Evolutionary conservation across 2,329 filamentous ascomycete species (phyloP), one percentile per base, ranked within the genome.

Genomic region (Pezicula rhizophila): DNA sequence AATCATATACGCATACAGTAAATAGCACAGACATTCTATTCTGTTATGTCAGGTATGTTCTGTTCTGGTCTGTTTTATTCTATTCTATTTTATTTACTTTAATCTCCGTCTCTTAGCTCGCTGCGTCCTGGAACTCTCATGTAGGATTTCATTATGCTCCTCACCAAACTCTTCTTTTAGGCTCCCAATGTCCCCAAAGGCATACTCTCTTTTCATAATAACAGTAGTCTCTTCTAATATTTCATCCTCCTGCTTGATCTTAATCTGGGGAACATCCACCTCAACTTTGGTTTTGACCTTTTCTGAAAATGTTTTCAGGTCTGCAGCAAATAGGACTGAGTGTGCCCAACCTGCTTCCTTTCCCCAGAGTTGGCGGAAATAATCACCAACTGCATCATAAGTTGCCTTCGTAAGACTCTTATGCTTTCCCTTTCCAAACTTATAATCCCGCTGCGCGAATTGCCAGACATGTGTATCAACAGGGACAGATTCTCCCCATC

Each of bases 401-500:
- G 89, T 91, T 37, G 78, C 79, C 63, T 95, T 95, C 12, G 86
- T 96, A 53, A 99, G 76, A 42, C 89, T 92, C 62, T 90, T 92
- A 52, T 87, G 77, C 62, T 89, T 92, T 8, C 80, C 82, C 60
- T 84, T 88, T 6, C 89, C 88, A 60, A 99, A 95, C 51, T 85
- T 90, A 70, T 99, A 99, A 67, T 99, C 93, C 46, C 93, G 78
- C 66, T 95, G 89, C 1, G 93, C 95, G 62, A 99, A 97, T 71
- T 97, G 91, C 92, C 91, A 97, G 11, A 99, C 89, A 68, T 99
- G 95, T 1, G 95, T 99, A 67, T 99, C 93, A 28, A 99, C 88
- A 0, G 93, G 93, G 1, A 99, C 91, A 2, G 91, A 84, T 68
- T 97, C 92, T 28, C 87, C 87, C 92, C 95, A 99, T 25, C 91